Conservation (phyloP, 2,329 filamentous ascomycete genomes). For the Apiospora phragmitis region DNA sequence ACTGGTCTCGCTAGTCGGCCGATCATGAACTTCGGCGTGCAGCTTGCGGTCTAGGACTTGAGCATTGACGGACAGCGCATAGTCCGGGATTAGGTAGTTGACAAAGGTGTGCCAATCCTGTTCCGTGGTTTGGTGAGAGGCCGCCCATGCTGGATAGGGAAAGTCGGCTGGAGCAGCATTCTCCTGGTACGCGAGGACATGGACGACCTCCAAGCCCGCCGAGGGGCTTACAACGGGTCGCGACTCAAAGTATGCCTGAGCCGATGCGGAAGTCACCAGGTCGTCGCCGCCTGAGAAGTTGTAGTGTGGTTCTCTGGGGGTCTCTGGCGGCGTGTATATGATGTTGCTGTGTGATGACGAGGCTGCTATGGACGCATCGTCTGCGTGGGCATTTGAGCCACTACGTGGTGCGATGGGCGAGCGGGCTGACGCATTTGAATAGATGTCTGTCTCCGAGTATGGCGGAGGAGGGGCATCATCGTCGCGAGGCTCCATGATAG, state of each 20-base stretch:
- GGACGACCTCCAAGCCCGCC: constrained; percentile 23
- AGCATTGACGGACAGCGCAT: constrained; percentile 44
- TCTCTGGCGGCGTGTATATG: constrained; percentile 54
- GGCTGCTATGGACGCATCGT: constrained; percentile 41
- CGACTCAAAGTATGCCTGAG: constrained; percentile 48
- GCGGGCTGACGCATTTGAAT: constrained; percentile 41
- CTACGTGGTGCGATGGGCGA: constrained; percentile 20
- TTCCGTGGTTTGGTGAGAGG: constrained; percentile 43
- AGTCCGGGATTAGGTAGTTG: constrained; percentile 55
- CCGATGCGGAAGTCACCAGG: constrained; percentile 31
- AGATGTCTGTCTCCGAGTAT: constrained; percentile 59
- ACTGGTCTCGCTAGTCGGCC: constrained; percentile 24
- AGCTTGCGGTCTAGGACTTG: constrained; percentile 51
- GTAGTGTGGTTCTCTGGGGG: constrained; percentile 39
- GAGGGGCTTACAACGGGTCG: constrained; percentile 34
- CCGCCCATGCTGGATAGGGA: constrained; percentile 41
- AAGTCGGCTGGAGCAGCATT: constrained; percentile 43
- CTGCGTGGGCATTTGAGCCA: constrained; percentile 23
- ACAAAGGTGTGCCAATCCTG: constrained; percentile 62
- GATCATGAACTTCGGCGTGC: constrained; percentile 38
- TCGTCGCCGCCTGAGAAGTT: constrained; percentile 29
- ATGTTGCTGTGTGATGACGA: constrained; percentile 43
- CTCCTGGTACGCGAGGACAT: constrained; percentile 36
- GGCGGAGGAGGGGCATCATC: constrained; percentile 52
- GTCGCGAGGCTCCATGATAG: constrained; percentile 31